These are phyloP conservation scores for Ogataea wickerhamii DNA, from an alignment of 805 yeast species.

Conservation along the genomic window DNA sequence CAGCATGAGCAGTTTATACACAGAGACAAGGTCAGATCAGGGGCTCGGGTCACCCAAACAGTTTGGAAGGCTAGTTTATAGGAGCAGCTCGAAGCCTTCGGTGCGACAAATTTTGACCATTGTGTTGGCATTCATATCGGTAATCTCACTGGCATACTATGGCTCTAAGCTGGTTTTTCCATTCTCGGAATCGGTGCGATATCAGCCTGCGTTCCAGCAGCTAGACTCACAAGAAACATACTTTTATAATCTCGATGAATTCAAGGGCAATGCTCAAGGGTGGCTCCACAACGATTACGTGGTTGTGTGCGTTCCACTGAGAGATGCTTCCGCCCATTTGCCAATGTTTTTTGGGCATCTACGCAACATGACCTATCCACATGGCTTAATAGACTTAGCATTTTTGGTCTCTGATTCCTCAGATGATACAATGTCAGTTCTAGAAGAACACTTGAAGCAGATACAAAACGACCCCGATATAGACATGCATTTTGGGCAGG, in stretches of 20 bases:
- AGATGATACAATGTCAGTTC: constrained; percentile 76
- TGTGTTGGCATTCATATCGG: background rate
- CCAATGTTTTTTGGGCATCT: constrained; percentile 60
- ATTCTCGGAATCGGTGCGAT: constrained; percentile 3
- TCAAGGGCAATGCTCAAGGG: constrained; percentile 43
- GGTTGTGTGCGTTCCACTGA: constrained; percentile 52
- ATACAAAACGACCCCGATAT: constrained; percentile 65
- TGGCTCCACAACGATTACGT: constrained; percentile 54
- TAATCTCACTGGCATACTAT: background rate
- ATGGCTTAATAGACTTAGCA: constrained; percentile 55
- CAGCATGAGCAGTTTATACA: constrained; percentile 5
- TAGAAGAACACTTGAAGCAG: constrained; percentile 52
- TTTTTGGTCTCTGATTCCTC: constrained; percentile 88
- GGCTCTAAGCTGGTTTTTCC: background rate
- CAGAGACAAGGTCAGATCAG: constrained; percentile 5
- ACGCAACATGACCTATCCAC: constrained; percentile 56
- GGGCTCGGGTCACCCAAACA: constrained; percentile 16
- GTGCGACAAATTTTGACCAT: background rate
- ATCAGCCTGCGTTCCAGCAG: constrained; percentile 16
- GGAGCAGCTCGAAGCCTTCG: background rate
- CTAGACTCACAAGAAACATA: constrained; percentile 14
- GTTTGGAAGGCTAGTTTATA: constrained; percentile 5
- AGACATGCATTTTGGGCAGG: constrained; percentile 69
- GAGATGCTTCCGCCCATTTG: constrained; percentile 58
- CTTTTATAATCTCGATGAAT: constrained; percentile 41